Percentiles rank a stretch among this genome's conserved stretches.
Evolutionary conservation across 257 asterid genomes (phyloP).

Genomic region (Solanum megistacrolobum): DNA sequence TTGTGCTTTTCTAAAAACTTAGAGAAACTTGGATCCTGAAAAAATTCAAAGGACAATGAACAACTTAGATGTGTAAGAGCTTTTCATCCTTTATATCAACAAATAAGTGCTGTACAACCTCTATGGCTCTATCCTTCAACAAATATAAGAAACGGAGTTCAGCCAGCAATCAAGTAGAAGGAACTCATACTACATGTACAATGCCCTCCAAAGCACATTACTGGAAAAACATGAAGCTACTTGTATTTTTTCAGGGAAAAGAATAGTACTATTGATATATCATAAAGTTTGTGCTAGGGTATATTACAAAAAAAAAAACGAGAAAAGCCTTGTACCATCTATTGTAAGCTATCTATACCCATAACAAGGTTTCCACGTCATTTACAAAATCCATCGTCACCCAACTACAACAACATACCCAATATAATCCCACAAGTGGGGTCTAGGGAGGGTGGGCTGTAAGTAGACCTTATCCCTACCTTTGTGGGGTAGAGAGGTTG

Average conservation of each 20-base stretch:
- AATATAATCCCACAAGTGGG: not conserved
- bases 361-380: not conserved
- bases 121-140: not conserved
- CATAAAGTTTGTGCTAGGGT: not conserved
- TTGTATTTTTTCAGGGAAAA: not conserved
- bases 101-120: not conserved
- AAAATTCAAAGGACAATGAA: not conserved
- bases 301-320: not conserved
- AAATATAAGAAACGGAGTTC: not conserved
- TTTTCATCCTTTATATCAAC: not conserved
- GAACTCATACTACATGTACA: not conserved
- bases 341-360: not conserved
- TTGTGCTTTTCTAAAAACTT: conserved; percentile 55
- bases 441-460: not conserved
- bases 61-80: not conserved
- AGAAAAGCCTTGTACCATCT: not conserved
- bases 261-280: not conserved
- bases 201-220: not conserved
- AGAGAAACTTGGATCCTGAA: conserved; percentile 77
- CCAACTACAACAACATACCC: not conserved
- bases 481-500: not conserved
- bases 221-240: not conserved
- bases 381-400: not conserved
- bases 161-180: not conserved
- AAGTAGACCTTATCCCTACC: not conserved